These are phyloP conservation scores for Eremomyces bilateralis DNA, from an alignment of 495 filamentous ascomycete species.

Conservation along the genomic window DNA sequence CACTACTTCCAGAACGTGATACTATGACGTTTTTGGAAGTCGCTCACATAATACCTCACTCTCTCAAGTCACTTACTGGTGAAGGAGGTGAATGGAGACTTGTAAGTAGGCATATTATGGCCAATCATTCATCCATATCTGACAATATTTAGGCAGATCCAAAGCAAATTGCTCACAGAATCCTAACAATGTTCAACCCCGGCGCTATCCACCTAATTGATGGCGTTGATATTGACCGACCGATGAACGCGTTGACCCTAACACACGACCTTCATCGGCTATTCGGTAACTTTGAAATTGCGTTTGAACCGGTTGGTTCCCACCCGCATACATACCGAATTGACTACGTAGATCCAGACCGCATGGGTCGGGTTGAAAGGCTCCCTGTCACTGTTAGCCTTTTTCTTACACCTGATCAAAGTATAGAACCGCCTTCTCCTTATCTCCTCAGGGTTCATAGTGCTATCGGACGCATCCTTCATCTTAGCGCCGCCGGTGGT, in stretches of 20 bases:
- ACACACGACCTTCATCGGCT: not conserved
- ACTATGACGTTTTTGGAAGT: no score
- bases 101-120: not conserved
- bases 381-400: not conserved
- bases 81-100: not conserved
- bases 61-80: not conserved
- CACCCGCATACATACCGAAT: not conserved
- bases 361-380: not conserved
- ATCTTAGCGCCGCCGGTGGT: constrained; percentile 17
- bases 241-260: not conserved
- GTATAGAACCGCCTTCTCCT: constrained; percentile 13
- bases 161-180: not conserved
- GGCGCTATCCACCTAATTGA: not conserved
- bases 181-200: not conserved
- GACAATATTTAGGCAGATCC: not conserved
- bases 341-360: not conserved
- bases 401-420: constrained; percentile 6
- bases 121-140: not conserved
- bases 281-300: not conserved
- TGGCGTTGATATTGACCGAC: not conserved
- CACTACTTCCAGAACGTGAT: not conserved
- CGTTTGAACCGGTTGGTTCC: not conserved
- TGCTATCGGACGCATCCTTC: constrained; percentile 18
- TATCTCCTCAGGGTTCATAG: constrained; percentile 18
- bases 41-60: not conserved